phyloP scores from a whole-genome alignment of 495 filamentous ascomycete genomes.

The Thozetella sp. region DNA sequence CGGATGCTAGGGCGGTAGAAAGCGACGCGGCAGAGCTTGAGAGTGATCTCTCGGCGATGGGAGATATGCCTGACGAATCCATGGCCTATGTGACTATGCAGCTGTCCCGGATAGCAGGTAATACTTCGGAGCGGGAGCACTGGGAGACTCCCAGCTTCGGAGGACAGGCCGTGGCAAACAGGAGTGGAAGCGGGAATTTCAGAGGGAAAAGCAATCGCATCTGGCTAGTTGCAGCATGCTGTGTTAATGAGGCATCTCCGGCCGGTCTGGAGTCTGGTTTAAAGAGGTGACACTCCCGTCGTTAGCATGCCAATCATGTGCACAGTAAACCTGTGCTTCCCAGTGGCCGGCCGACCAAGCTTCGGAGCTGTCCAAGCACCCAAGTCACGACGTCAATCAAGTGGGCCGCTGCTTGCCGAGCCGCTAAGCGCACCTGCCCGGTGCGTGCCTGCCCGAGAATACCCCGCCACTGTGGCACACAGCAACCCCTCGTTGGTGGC shows the following conservation, averaged over 20 bases:
- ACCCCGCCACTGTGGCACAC: conserved; percentile 1
- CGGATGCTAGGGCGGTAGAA: conserved; percentile 1
- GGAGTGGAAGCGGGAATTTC: background rate
- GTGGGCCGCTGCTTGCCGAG: background rate
- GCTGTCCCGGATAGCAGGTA: no score
- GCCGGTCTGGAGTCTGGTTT: no score
- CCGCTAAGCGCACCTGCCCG: background rate
- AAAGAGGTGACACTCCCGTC: no score
- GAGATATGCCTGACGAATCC: background rate
- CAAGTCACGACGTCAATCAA: background rate
- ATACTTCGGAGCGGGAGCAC: no score
- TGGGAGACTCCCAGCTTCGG: no score
- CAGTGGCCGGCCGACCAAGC: background rate
- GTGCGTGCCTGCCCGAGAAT: background rate
- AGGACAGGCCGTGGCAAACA: background rate
- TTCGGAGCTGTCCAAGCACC: background rate
- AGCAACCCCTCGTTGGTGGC: conserved; percentile 2
- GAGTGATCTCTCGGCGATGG: conserved; percentile 9
- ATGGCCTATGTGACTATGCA: background rate
- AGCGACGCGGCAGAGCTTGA: conserved; percentile 15
- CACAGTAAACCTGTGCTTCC: background rate
- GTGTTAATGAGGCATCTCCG: background rate
- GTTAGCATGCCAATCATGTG: background rate
- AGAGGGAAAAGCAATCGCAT: background rate
- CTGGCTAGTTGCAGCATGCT: background rate